Evolutionary conservation across 495 filamentous ascomycete species (phyloP).

Genomic region (Umbilicaria muhlenbergii): DNA sequence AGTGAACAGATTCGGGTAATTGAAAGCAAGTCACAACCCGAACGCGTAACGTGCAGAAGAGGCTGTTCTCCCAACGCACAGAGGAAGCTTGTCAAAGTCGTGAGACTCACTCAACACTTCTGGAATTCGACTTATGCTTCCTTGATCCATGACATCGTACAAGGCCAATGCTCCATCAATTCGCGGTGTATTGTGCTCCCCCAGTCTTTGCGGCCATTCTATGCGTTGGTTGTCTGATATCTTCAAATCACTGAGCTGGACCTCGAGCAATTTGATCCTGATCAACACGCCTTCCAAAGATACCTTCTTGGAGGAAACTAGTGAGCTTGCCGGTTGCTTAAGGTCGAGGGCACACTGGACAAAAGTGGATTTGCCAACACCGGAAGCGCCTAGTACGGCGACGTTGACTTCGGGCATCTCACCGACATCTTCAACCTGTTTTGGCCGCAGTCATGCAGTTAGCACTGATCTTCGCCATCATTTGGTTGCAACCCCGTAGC

Average conservation of each 20-base stretch:
- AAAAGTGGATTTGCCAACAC: constrained; percentile 82
- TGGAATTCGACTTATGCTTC: constrained; percentile 50
- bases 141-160: constrained; percentile 68
- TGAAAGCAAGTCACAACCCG: neutral
- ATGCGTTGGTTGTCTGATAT: constrained; percentile 51
- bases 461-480: neutral
- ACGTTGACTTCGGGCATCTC: constrained; percentile 60
- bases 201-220: constrained; percentile 62
- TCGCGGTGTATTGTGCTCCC: constrained; percentile 46
- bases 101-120: constrained; percentile 53
- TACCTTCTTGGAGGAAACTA: constrained; percentile 51
- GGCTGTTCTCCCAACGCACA: no score
- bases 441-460: neutral
- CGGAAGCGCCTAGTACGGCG: constrained; percentile 64
- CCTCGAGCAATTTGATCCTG: constrained; percentile 66
- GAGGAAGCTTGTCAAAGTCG: neutral
- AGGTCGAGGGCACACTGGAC: constrained; percentile 66
- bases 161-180: constrained; percentile 75
- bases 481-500: neutral
- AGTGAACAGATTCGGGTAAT: neutral
- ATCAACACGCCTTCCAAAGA: constrained; percentile 62
- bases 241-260: constrained; percentile 50
- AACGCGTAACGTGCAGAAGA: no score
- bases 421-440: neutral
- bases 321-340: constrained; percentile 37